These are phyloP conservation scores for Trichoderma koningiopsis DNA, from an alignment of 2,329 filamentous ascomycete species.

Conservation along the genomic window DNA sequence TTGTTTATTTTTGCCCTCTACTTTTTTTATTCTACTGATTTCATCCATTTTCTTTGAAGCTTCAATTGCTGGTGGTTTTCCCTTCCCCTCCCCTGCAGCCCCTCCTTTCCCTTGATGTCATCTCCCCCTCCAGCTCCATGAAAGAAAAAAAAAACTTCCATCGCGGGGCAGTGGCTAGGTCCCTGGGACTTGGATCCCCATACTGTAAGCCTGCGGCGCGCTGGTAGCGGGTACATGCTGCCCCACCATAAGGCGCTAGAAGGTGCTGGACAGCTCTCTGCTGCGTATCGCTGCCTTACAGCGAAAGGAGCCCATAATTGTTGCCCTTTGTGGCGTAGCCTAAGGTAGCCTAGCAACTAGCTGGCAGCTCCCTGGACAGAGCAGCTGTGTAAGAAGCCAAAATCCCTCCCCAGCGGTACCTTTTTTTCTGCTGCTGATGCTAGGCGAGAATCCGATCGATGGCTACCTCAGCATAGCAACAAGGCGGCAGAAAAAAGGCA, in stretches of 20 bases:
- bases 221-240: constrained; percentile 17
- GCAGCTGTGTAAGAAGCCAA: background rate
- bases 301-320: background rate
- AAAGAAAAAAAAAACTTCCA: constrained; percentile 23
- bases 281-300: constrained; percentile 3
- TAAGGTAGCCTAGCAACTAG: background rate
- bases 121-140: constrained; percentile 22
- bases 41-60: background rate
- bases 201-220: background rate
- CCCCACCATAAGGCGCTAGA: constrained; percentile 24
- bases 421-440: background rate
- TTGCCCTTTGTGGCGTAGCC: background rate
- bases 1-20: background rate
- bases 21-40: background rate
- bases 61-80: background rate
- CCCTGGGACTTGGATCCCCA: constrained; percentile 1
- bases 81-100: background rate
- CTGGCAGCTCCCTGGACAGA: background rate
- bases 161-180: constrained; percentile 27
- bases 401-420: background rate
- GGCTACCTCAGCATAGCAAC: background rate
- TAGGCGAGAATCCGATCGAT: constrained; percentile 15
- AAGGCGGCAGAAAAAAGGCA: background rate
- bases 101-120: constrained; percentile 24
- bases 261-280: constrained; percentile 21